Percentiles rank a stretch among this genome's conserved stretches.
These are phyloP conservation scores for Golubevia sp. DNA, from an alignment of 1,284 basidiomycete species.

Conservation along the genomic window DNA sequence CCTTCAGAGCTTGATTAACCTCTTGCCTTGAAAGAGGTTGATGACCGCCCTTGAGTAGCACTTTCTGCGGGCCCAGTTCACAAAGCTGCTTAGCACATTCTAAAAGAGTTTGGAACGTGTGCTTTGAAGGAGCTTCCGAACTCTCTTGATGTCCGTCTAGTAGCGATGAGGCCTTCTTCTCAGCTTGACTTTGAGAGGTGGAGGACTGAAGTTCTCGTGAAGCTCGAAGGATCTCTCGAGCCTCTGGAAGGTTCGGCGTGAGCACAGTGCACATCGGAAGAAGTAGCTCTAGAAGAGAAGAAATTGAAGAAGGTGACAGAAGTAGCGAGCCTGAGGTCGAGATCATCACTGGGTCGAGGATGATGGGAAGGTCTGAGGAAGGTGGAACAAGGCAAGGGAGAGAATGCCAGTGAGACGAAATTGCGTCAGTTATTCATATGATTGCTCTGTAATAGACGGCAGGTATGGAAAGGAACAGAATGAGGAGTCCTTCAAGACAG, in stretches of 20 bases:
- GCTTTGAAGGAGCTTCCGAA: too few relatives aligned
- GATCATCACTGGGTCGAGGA: slow-evolving; percentile 77
- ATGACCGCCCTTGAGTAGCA: slow-evolving; percentile 89
- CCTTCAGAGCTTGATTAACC: too few relatives aligned
- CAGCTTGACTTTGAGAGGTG: background rate
- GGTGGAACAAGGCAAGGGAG: background rate
- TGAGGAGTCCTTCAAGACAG: too few relatives aligned
- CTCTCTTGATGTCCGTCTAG: too few relatives aligned
- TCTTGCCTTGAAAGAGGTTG: slow-evolving; percentile 61
- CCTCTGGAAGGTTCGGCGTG: slow-evolving; percentile 84
- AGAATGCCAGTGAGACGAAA: too few relatives aligned
- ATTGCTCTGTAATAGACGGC: too few relatives aligned
- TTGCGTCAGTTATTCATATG: too few relatives aligned
- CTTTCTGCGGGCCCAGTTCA: slow-evolving; percentile 67
- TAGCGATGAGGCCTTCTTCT: background rate
- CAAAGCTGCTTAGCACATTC: slow-evolving; percentile 68
- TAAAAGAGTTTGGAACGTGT: slow-evolving; percentile 6
- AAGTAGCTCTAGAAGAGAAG: slow-evolving; percentile 69
- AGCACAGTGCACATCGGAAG: slow-evolving; percentile 76
- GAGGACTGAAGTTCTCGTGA: too few relatives aligned
- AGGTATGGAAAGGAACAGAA: too few relatives aligned
- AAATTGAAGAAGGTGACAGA: slow-evolving; percentile 72
- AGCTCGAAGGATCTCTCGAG: too few relatives aligned
- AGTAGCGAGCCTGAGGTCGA: slow-evolving; percentile 87
- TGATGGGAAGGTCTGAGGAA: slow-evolving; percentile 21